Evolutionary conservation across 805 yeast species (phyloP).

Genomic region (Nakazawaea wickerhamii): DNA sequence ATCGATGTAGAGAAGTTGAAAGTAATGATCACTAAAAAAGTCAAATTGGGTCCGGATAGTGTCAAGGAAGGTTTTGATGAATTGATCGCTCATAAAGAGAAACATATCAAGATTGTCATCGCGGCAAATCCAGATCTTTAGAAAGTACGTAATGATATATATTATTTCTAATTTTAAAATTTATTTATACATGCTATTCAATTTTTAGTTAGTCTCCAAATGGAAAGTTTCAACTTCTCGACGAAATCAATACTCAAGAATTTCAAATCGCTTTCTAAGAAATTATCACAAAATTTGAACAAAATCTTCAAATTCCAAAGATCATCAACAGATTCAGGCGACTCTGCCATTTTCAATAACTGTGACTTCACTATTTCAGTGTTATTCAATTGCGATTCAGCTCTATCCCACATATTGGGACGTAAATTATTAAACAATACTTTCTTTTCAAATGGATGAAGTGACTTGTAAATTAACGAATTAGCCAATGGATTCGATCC

Average conservation of each 20-base stretch:
- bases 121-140: slow-evolving; percentile 29
- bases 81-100: slow-evolving; percentile 46
- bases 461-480: slow-evolving; percentile 17
- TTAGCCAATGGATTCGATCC: slow-evolving; percentile 15
- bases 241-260: slow-evolving; percentile 46
- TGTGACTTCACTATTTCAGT: slow-evolving; percentile 49
- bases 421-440: background rate
- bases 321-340: slow-evolving; percentile 44
- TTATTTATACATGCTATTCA: background rate
- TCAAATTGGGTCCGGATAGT: slow-evolving; percentile 39
- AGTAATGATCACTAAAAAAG: slow-evolving; percentile 49
- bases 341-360: slow-evolving; percentile 34
- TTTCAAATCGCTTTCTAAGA: slow-evolving; percentile 31
- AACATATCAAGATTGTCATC: slow-evolving; percentile 49
- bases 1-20: slow-evolving; percentile 39
- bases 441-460: slow-evolving; percentile 20
- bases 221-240: slow-evolving; percentile 42
- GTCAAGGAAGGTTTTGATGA: slow-evolving; percentile 49
- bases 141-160: background rate
- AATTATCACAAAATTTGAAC: slow-evolving; percentile 53
- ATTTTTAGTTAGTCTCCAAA: slow-evolving; percentile 26
- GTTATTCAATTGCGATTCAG: slow-evolving; percentile 25
- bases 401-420: slow-evolving; percentile 10
- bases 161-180: background rate
- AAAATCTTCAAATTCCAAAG: slow-evolving; percentile 59